Evolutionary conservation across 306 rosid genomes (phyloP).

Genomic region (Crotalaria pallida): DNA sequence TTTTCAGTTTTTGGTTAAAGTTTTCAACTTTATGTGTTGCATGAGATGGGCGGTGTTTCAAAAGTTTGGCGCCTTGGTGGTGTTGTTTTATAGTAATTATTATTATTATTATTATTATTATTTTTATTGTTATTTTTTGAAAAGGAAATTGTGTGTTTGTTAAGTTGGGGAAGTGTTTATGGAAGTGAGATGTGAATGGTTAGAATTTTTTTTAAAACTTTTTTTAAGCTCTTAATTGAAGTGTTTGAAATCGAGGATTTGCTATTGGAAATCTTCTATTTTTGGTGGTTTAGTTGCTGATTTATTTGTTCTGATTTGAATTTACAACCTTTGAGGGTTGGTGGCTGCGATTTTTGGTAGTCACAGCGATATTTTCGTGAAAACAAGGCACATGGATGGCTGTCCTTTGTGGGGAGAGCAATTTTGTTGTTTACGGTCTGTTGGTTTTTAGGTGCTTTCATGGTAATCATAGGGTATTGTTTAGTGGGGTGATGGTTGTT

Average conservation of each 20-base stretch:
- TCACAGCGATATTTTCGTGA: not conserved
- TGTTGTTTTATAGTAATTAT: not conserved
- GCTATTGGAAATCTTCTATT: too few species aligned
- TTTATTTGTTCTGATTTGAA: constrained; percentile 2
- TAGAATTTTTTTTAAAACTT: too few species aligned
- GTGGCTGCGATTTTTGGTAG: not conserved
- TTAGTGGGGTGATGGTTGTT: not conserved
- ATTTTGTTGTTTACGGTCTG: not conserved
- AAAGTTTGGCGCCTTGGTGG: not conserved
- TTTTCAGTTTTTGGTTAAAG: constrained; percentile 19
- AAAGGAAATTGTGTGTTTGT: not conserved
- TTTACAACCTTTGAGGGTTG: not conserved
- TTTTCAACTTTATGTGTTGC: not conserved
- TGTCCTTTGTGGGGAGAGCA: not conserved
- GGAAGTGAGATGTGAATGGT: constrained; percentile 9
- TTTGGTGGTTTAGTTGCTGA: not conserved
- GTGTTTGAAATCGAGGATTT: constrained; percentile 1
- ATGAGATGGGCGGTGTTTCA: constrained; percentile 6
- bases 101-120: too few species aligned
- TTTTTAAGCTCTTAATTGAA: not conserved
- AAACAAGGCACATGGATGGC: not conserved
- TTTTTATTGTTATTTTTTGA: too few species aligned
- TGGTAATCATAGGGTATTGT: not conserved
- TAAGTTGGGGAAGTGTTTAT: not conserved
- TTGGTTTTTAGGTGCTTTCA: not conserved